Base-by-base conservation (phyloP, 495 filamentous ascomycete genomes). In the Elasticomyces elasticus region DNA sequence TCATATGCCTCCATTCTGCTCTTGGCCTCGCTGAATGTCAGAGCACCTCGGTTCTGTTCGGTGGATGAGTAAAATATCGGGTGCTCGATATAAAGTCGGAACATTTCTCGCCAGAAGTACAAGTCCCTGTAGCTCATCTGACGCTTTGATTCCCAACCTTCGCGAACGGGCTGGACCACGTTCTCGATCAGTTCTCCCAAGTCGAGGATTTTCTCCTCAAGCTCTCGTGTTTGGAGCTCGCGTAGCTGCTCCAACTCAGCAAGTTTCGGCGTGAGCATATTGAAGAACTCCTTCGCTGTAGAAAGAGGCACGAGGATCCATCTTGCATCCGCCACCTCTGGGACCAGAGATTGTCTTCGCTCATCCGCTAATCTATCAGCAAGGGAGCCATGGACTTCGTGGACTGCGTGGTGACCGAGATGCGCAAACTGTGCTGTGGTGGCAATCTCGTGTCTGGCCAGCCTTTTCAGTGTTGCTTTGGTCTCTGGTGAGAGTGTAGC, bases 61-160 rank as follows among this genome's bases (percentile, higher is more conserved):
- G 69, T 71, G 0, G 76, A 80, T 0, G 83, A 84, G 69, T 88
- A 88, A 69, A 89, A 89, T 9, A 88, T 71, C n/a, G 77, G 70
- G 6, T 76, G 77, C 30, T 87, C 78, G 23, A 83, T 64, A 57
- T 89, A 89, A 1, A 85, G 63, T 38, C 81, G 76, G 58, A 89
- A 86, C 40, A 89, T 80, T 54, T 80, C 75, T 38, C 85, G 79
- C 85, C 85, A 89, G 25, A 73, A 72, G 49, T 80, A 79, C 23
- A 88, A 64, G 60, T 89, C 83, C n/a, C 59, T 49, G 30, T 62
- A 58, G 45, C 44, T 58, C 17, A 62, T n/a, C 15, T 31, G 17
- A 1, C 59, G 54, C 26, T 2, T 51, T 15, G 59, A 54, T 41
- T 62, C 59, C 24, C 27, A 58, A 17, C 59, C 59, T 12, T 72